Evolutionary conservation across 176 grass and related monocot species (phyloP), one percentile per base, ranked within the genome.

Genomic region (Leersia perrieri): DNA sequence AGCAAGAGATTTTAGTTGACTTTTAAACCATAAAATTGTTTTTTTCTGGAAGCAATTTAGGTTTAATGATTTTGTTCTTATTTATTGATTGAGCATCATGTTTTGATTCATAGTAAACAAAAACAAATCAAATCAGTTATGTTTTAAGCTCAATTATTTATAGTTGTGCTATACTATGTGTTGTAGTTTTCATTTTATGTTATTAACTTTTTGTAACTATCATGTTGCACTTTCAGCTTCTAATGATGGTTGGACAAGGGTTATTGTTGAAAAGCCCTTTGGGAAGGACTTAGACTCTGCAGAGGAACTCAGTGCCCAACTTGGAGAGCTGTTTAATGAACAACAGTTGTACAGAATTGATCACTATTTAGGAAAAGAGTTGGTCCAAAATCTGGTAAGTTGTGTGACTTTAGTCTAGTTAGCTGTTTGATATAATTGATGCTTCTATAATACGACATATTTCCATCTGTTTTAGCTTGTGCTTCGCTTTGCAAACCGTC

Each of bases 181-280:
- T 60, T 41, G 5, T 61, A 22, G 18, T 40, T 3, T 7, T 4
- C 3, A 64, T 64, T 40, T 64, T 42, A 2, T 26, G 39, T 42
- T 76, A 55, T 53, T 40, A 23, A 40, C 66, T 64, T 16, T 8
- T 63, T 29, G 15, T 72, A 77, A 76, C 63, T 26, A 47, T 72
- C 79, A 73, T 85, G 20, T 42, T 86, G 58, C 85, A 39, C 63
- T 84, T 89, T 71, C 85, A 94, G 91, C 83, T 55, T 88, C 84
- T 68, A 69, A 68, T 80, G 41, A 45, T 67, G 94, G 94, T 42
- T 97, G 91, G 94, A 78, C 91, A 78, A 89, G 94, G 58, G 80
- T 97, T 83, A 90, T 97, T 72, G 89, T 97, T 69, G 94, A 97
- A 74, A 97, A 97, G 82, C 94, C 94, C 34, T 97, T 97, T 71